Conservation (phyloP, 2,329 filamentous ascomycete genomes). For the Talaromyces funiculosus region DNA sequence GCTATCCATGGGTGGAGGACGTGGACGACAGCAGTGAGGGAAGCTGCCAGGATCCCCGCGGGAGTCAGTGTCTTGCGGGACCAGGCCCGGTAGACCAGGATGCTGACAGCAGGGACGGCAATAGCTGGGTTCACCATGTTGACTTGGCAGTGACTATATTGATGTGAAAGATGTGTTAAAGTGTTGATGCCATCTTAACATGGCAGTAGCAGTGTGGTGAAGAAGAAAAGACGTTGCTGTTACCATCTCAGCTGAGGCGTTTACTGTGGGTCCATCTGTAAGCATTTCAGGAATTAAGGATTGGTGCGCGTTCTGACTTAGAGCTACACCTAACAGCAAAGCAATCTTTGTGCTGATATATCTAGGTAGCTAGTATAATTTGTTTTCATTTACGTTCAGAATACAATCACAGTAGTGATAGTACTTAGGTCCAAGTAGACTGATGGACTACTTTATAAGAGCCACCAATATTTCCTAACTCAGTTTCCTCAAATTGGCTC, state of each 20-base stretch:
- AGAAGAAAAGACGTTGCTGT: neutral
- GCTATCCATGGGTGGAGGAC: constrained; percentile 88
- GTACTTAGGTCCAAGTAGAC: no score
- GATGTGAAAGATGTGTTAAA: neutral
- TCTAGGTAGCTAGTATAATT: no score
- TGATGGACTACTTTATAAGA: no score
- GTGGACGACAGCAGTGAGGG: constrained; percentile 69
- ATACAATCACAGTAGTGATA: no score
- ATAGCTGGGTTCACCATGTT: constrained; percentile 39
- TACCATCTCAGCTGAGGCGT: neutral
- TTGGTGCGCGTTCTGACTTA: no score
- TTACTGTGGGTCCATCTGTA: no score
- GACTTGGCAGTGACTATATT: neutral
- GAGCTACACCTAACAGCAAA: no score
- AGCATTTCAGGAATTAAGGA: no score
- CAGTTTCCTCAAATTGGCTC: no score
- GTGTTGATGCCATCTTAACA: neutral
- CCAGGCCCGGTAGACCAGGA: constrained; percentile 62
- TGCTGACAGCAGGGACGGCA: constrained; percentile 45
- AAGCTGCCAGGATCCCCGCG: constrained; percentile 65
- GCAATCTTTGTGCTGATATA: no score
- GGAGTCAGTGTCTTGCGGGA: constrained; percentile 73
- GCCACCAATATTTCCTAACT: no score
- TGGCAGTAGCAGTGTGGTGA: neutral
- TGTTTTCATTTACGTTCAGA: no score